Evolutionary conservation across 106 monocot species (phyloP).

Genomic region (Gastrodia elata): DNA sequence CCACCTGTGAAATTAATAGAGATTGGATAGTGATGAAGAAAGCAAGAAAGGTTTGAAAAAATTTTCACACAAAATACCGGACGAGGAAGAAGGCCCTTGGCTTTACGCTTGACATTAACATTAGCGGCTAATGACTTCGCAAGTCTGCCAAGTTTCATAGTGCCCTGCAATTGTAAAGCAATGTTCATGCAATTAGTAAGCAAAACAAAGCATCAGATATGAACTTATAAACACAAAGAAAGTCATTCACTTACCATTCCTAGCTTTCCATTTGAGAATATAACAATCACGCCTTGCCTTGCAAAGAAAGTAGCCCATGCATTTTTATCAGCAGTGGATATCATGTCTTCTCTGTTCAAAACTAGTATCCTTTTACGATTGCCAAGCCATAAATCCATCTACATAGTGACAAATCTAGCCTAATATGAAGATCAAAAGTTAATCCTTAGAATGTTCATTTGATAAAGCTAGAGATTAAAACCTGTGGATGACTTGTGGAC

Average conservation of each 20-base stretch:
- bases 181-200: not conserved
- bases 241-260: conserved; percentile 55
- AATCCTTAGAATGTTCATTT: not conserved
- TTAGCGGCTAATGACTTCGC: conserved; percentile 74
- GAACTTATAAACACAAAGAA: not conserved
- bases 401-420: conserved; percentile 10
- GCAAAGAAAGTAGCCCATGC: conserved; percentile 88
- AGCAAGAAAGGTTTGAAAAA: not conserved
- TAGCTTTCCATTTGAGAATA: conserved; percentile 86
- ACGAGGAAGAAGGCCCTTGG: conserved; percentile 94
- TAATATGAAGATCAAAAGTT: not conserved
- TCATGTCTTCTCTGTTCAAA: conserved; percentile 99
- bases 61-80: conserved; percentile 36
- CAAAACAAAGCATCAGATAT: not conserved
- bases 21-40: not conserved
- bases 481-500: conserved; percentile 88
- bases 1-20: not conserved
- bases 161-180: conserved; percentile 47
- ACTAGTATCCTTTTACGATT: conserved; percentile 84
- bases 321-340: conserved; percentile 81
- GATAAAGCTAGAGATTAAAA: conserved; percentile 9
- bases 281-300: conserved; percentile 74
- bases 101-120: conserved; percentile 77
- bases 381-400: conserved; percentile 98
- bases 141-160: conserved; percentile 85